Evolutionary conservation across 176 grass and related monocot species (phyloP).

Genomic region (Triticum dicoccoides): DNA sequence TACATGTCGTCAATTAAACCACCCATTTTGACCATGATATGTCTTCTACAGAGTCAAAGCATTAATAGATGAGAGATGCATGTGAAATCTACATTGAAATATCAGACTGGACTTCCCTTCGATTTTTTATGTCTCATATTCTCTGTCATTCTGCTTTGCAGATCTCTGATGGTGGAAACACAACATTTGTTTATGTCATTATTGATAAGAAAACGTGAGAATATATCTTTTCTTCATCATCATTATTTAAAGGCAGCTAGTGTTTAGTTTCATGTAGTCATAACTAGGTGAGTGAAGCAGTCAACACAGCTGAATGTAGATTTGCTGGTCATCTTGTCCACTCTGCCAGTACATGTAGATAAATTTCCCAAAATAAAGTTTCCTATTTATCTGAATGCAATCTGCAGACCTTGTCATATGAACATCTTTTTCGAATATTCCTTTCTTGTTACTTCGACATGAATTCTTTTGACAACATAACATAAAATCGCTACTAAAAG

Average conservation of each 20-base stretch:
- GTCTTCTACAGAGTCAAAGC: background rate
- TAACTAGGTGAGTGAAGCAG: background rate
- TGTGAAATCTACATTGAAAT: background rate
- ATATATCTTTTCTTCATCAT: background rate
- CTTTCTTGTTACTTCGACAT: background rate
- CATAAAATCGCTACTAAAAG: background rate
- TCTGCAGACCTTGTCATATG: background rate
- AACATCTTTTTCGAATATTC: background rate
- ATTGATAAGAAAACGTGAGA: conserved; percentile 51
- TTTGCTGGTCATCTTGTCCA: background rate
- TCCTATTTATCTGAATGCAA: background rate
- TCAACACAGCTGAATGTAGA: background rate
- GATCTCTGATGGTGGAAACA: conserved; percentile 39
- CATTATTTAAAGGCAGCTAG: background rate
- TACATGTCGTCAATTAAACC: background rate
- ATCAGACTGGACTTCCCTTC: background rate
- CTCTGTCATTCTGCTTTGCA: conserved; percentile 15
- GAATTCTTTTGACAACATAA: background rate
- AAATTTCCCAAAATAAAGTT: background rate
- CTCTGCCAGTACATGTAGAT: background rate
- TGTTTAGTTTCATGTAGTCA: conserved; percentile 17
- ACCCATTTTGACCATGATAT: background rate
- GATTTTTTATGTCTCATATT: background rate
- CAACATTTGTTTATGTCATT: conserved; percentile 48
- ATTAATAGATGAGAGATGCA: background rate